These are phyloP conservation scores for Hondaea fermentalgiana DNA, from an alignment of 108 stramenopile species.

Conservation along the genomic window DNA sequence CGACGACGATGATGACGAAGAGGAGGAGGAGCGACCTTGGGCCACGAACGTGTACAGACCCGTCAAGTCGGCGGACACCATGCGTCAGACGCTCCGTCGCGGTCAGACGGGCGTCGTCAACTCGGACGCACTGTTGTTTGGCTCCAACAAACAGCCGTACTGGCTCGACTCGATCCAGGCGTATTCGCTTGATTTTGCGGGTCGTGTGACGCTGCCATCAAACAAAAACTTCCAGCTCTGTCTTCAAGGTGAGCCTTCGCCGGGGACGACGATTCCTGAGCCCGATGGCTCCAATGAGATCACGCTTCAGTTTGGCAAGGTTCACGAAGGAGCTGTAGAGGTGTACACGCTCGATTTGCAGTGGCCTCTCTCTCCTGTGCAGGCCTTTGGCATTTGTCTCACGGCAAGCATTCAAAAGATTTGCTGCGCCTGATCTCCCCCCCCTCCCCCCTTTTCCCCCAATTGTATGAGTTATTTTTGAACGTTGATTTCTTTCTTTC, in stretches of 20 bases:
- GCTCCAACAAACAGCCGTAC: constrained; percentile 21
- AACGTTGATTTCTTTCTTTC: too few relatives aligned
- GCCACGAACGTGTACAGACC: neutral
- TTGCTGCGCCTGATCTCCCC: neutral
- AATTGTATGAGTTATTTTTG: neutral
- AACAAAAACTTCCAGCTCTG: constrained; percentile 11
- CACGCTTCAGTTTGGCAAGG: constrained; percentile 19
- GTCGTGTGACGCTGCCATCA: neutral
- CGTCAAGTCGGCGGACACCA: neutral
- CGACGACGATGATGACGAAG: neutral
- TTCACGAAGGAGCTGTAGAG: neutral
- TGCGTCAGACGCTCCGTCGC: neutral
- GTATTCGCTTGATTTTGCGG: neutral
- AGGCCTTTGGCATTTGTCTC: constrained; percentile 10
- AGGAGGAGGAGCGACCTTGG: neutral
- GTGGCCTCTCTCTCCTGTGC: constrained; percentile 7
- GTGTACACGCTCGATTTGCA: constrained; percentile 1
- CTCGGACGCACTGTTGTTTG: neutral
- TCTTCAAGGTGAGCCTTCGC: neutral
- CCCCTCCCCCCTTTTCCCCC: too few relatives aligned
- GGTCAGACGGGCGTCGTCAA: neutral
- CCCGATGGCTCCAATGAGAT: neutral
- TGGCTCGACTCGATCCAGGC: constrained; percentile 43
- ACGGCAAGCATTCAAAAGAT: neutral
- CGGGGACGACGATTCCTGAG: neutral